A percentile compares a stretch with the other conserved stretches of the same genome.
Evolutionary conservation across 805 yeast species (phyloP).

Genomic region (Nakazawaea laoshanensis): DNA sequence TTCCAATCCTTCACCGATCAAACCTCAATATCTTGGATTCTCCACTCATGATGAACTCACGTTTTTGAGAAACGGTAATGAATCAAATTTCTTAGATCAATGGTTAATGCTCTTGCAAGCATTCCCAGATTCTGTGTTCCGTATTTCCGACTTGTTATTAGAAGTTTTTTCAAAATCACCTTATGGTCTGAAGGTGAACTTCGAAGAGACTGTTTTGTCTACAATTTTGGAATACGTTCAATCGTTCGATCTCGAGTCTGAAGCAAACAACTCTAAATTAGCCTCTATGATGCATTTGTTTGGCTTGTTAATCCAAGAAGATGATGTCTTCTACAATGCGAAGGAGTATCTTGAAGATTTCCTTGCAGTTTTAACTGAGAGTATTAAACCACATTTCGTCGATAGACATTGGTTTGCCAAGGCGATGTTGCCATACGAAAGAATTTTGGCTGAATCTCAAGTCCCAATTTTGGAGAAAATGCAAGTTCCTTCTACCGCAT

Average conservation of each 20-base stretch:
- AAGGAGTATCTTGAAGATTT: slow-evolving; percentile 26
- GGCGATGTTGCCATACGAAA: slow-evolving; percentile 47
- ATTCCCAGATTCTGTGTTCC: slow-evolving; percentile 27
- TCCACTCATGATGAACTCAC: slow-evolving; percentile 32
- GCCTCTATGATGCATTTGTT: slow-evolving; percentile 34
- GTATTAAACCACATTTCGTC: slow-evolving; percentile 26
- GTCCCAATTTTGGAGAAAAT: slow-evolving; percentile 36
- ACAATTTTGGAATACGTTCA: slow-evolving; percentile 26
- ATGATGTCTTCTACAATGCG: slow-evolving; percentile 25
- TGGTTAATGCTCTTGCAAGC: slow-evolving; percentile 34
- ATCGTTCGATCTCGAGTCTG: slow-evolving; percentile 22
- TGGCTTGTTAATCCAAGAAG: slow-evolving; percentile 32
- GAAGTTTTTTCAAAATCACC: slow-evolving; percentile 24
- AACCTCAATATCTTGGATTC: slow-evolving; percentile 27
- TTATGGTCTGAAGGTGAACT: slow-evolving; percentile 23
- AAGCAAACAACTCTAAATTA: slow-evolving; percentile 19
- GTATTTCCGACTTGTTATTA: slow-evolving; percentile 30
- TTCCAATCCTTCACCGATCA: slow-evolving; percentile 20
- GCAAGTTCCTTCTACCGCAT: slow-evolving; percentile 9
- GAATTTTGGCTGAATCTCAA: slow-evolving; percentile 39
- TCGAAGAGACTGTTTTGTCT: slow-evolving; percentile 26
- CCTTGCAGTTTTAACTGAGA: slow-evolving; percentile 25
- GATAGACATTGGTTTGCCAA: slow-evolving; percentile 52
- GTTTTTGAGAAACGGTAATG: slow-evolving; percentile 26
- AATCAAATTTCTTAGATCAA: slow-evolving; percentile 29